Percentiles rank a stretch among this genome's conserved stretches.
phyloP scores from a whole-genome alignment of 2,329 filamentous ascomycete species.

The Sclerotinia glacialis region DNA sequence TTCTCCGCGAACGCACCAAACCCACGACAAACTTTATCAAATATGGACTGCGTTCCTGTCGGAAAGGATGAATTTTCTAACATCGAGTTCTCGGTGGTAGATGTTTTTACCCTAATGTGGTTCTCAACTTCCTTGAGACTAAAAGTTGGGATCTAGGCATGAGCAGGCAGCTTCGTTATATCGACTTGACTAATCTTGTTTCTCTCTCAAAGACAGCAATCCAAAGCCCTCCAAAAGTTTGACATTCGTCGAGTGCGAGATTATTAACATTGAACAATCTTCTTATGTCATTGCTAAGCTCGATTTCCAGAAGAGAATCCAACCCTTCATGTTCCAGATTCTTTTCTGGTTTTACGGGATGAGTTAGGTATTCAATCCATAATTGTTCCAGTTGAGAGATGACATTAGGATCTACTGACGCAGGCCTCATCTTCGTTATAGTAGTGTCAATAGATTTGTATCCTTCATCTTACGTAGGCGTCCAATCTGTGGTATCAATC shows the following conservation, averaged over 20 bases:
- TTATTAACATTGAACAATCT: neutral
- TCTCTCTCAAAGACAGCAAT: neutral
- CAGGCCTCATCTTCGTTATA: neutral
- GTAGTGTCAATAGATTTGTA: neutral
- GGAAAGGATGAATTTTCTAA: neutral
- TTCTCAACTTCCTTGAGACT: neutral
- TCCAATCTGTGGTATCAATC: neutral
- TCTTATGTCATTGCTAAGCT: too few species aligned
- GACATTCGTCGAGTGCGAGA: neutral
- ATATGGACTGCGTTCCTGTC: neutral
- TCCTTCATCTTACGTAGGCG: neutral
- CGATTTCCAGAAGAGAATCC: too few species aligned
- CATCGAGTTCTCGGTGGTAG: neutral
- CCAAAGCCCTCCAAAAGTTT: neutral
- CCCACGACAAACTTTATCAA: neutral
- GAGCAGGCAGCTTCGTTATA: neutral
- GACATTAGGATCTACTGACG: neutral
- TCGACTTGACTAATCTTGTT: neutral
- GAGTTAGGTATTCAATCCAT: too few species aligned
- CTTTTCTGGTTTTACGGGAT: too few species aligned
- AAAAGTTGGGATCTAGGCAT: neutral
- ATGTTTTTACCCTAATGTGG: neutral
- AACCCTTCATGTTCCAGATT: too few species aligned
- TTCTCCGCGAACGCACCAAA: conserved; percentile 1
- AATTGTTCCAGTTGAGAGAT: too few species aligned